Evolutionary conservation across 2,329 filamentous ascomycete genomes (phyloP).

Genomic region (Ophiostoma perfectum): DNA sequence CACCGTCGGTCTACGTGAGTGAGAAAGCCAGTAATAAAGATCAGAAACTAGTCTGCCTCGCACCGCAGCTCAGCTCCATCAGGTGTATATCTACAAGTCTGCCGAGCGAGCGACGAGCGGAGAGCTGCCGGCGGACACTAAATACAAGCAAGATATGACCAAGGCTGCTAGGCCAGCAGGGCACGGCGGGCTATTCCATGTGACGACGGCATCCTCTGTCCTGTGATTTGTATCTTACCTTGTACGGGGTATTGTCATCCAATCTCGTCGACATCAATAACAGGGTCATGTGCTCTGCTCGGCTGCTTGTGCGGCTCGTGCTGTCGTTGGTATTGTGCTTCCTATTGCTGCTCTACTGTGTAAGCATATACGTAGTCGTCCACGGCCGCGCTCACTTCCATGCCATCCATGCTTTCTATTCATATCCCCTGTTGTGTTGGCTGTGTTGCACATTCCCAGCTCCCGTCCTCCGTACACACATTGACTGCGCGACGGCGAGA

Average conservation of each 20-base stretch:
- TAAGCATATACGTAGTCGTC: too few relatives aligned
- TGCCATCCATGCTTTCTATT: not conserved
- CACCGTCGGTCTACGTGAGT: too few relatives aligned
- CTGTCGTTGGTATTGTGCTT: too few relatives aligned
- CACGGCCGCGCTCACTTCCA: not conserved
- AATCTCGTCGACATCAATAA: too few relatives aligned
- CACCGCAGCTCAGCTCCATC: too few relatives aligned
- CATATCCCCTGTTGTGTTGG: not conserved
- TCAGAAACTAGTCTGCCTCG: not conserved
- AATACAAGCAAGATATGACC: not conserved
- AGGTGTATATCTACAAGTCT: not conserved
- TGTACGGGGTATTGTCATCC: not conserved
- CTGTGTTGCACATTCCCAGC: slow-evolving; percentile 8
- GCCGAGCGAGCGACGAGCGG: not conserved
- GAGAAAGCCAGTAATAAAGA: too few relatives aligned
- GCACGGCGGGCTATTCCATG: slow-evolving; percentile 7
- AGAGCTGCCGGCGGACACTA: not conserved
- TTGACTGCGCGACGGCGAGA: not conserved
- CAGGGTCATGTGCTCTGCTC: too few relatives aligned
- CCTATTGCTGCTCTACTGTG: not conserved
- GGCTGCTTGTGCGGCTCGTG: too few relatives aligned
- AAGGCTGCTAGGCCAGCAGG: slow-evolving; percentile 7
- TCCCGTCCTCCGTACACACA: not conserved
- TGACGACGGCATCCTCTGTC: not conserved
- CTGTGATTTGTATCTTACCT: not conserved